These are phyloP conservation scores for Microstegium vimineum DNA, from an alignment of 176 grass and related monocot genomes.

Conservation along the genomic window DNA sequence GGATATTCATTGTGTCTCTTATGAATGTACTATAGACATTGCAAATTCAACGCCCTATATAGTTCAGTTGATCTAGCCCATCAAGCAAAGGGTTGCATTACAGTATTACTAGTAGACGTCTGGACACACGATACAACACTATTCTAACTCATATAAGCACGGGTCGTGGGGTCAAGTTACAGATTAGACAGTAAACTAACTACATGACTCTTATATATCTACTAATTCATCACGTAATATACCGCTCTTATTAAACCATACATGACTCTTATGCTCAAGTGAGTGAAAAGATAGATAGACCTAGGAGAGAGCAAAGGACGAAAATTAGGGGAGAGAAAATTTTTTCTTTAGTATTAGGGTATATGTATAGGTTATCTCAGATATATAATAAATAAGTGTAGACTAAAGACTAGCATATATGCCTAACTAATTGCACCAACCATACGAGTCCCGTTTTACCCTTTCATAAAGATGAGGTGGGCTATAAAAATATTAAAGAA, in stretches of 20 bases:
- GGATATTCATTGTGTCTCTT: neutral
- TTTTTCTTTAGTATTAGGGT: neutral
- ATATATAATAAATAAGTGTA: neutral
- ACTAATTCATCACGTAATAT: neutral
- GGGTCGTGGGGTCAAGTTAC: neutral
- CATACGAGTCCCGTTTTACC: neutral
- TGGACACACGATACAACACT: neutral
- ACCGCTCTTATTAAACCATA: neutral
- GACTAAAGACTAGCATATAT: neutral
- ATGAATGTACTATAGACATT: neutral
- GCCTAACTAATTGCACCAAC: slow-evolving; percentile 6
- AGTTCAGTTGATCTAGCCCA: neutral
- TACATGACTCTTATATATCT: neutral
- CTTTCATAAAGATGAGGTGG: neutral
- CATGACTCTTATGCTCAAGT: neutral
- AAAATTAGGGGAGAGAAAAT: neutral
- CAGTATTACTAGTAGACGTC: neutral
- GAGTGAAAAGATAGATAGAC: neutral
- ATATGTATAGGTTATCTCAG: neutral
- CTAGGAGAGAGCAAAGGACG: neutral
- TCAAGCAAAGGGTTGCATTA: neutral
- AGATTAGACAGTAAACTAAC: neutral
- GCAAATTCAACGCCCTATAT: neutral
- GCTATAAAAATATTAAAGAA: neutral
- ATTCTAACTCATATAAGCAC: neutral